Evolutionary conservation across 2,329 filamentous ascomycete species (phyloP), one percentile per base, ranked within the genome.

Genomic region (Madurella mycetomatis): DNA sequence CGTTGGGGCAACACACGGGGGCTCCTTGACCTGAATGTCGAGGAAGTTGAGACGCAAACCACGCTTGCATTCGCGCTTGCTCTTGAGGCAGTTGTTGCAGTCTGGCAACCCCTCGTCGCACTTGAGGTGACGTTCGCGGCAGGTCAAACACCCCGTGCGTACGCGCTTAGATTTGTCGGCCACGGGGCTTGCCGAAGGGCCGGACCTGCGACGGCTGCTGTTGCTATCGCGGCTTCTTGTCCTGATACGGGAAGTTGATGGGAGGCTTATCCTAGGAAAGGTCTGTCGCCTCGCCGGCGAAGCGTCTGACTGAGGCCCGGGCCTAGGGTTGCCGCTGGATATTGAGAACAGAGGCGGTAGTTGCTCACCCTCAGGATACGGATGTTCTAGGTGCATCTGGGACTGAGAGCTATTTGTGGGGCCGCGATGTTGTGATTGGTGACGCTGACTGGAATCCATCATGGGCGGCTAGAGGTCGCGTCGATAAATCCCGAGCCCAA

Each of bases 31-130:
- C 58, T 86, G 86, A 3, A 86, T 87, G 66, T 96, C 91, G 62
- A 96, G 91, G 65, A 96, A 97, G 72, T 96, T 96, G 41, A 97
- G 76, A 39, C 90, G 83, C 48, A 96, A 78, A 16, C 92, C 92
- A 62, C 91, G 83, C 68, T 92, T 91, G 75, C 92, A 97, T 54
- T 85, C 77, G 48, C 92, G 80, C 65, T 85, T 92, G 49, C 92
- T 94, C 72, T 95, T 96, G 55, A 84, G 83, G 72, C 92, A 96
- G 66, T 96, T 96, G 64, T 87, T 77, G 60, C 81, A 84, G 34
- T 78, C 73, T 5, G 80, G 81, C 4, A 72, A 64, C 5, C 78
- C 85, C 70, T 95, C 90, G 66, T 96, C 92, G 69, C 92, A 96
- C 70, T 96, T 96, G 49, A 96, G 76, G 75, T 96, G 92, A 45